Evolutionary conservation across 2,329 filamentous ascomycete genomes (phyloP).

Genomic region (Aureobasidium sp.): DNA sequence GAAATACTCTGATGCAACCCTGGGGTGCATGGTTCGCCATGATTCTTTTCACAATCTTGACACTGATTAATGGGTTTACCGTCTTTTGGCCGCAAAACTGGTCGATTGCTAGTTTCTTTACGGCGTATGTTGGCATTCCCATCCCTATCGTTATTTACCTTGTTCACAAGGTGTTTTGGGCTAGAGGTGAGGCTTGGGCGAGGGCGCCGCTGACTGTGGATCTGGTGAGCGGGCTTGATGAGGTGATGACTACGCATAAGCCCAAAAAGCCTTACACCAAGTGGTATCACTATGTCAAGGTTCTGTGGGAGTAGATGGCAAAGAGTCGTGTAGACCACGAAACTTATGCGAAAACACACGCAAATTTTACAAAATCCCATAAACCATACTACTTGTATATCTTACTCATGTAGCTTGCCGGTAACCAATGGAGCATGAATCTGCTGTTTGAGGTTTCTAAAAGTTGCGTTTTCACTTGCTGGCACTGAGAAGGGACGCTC

Average conservation of each 20-base stretch:
- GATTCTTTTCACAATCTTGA: slow-evolving; percentile 53
- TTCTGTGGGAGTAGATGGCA: slow-evolving; percentile 12
- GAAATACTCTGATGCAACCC: slow-evolving; percentile 50
- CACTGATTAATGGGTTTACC: slow-evolving; percentile 67
- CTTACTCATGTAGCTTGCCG: not conserved
- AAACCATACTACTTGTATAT: not conserved
- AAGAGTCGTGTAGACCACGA: no score
- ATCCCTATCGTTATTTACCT: slow-evolving; percentile 53
- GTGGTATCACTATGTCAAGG: slow-evolving; percentile 32
- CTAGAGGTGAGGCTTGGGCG: slow-evolving; percentile 46
- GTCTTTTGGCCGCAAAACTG: slow-evolving; percentile 64
- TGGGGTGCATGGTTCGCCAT: slow-evolving; percentile 59
- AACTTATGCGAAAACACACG: not conserved
- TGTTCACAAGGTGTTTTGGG: slow-evolving; percentile 41
- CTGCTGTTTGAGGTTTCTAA: no score
- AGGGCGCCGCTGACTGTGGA: slow-evolving; percentile 46
- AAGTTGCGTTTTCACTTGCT: not conserved
- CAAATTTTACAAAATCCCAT: no score
- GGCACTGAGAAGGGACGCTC: no score
- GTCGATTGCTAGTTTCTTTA: slow-evolving; percentile 57
- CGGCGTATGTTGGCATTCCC: slow-evolving; percentile 59
- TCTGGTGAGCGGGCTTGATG: slow-evolving; percentile 38
- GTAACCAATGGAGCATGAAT: not conserved
- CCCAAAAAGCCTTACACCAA: slow-evolving; percentile 24
- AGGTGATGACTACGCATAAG: slow-evolving; percentile 28